These are phyloP conservation scores for Thraustotheca clavata DNA, from an alignment of 352 stramenopile species.

Conservation along the genomic window DNA sequence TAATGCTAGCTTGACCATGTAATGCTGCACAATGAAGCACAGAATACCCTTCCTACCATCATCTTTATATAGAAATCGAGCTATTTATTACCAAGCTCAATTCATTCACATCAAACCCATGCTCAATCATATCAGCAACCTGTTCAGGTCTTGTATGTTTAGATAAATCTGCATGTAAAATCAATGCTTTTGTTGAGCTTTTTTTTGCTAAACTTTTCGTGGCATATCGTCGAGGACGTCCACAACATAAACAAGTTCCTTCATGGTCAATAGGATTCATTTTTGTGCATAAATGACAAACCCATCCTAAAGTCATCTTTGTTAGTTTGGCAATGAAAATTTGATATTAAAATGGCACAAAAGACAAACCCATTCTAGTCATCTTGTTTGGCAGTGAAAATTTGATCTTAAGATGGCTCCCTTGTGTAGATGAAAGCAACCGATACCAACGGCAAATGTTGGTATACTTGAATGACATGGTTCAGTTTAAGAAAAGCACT, in stretches of 20 bases:
- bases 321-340: neutral
- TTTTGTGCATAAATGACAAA: slow-evolving; percentile 19
- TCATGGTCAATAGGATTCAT: neutral
- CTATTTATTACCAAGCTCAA: neutral
- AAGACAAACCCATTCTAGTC: slow-evolving; percentile 12
- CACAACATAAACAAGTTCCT: neutral
- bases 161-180: slow-evolving; percentile 14
- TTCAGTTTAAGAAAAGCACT: too few relatives aligned
- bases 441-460: too few relatives aligned
- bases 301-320: slow-evolving; percentile 6
- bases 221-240: neutral
- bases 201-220: slow-evolving; percentile 9
- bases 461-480: too few relatives aligned
- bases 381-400: neutral
- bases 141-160: slow-evolving; percentile 4
- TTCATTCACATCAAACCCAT: slow-evolving; percentile 1
- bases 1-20: slow-evolving; percentile 12
- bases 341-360: too few relatives aligned
- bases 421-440: too few relatives aligned
- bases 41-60: slow-evolving; percentile 11
- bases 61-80: neutral
- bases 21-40: slow-evolving; percentile 13
- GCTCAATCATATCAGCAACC: slow-evolving; percentile 9
- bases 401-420: too few relatives aligned
- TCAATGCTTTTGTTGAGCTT: neutral